Evolutionary conservation across 169 alveolate species (phyloP), one percentile per base, ranked within the genome.

Genomic region (Cryptosporidium viatorum): DNA sequence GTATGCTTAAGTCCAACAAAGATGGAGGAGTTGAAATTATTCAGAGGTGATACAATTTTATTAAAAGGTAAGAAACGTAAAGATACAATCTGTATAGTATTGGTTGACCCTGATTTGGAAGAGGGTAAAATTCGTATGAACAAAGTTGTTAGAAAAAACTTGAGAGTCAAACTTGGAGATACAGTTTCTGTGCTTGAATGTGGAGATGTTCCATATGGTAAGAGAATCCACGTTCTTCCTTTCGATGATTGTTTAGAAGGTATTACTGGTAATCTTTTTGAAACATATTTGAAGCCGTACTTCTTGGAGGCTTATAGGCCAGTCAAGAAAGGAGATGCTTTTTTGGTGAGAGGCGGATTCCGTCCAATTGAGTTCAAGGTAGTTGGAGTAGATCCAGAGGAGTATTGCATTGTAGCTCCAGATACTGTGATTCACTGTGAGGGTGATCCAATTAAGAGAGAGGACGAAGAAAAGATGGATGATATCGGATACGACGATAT

Each of bases 401-500:
- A 99, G 84, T 97, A 95, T 86, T 97, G 99, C 93, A 98, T 99
- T 86, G 99, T 98, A 60, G 99, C 99, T 10, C 99, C 99, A 35
- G 99, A 98, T 86, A 98, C 99, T 18, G 97, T 97, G 23, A 97
- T 97, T 60, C 96, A 93, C 86, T 92, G 95, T 70, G 96, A 93
- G 92, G 99, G 99, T 29, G 99, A 99, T 84, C 99, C 99, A 35
- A 97, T 99, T 37, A 98, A 98, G 93, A 95, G 99, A 71, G 99
- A 98, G 92, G 99, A 99, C 69, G 99, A 99, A 93, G 99, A 99
- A 92, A 95, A 97, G 68, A 94, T 97, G 58, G 99, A 99, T 92
- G 99, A 98, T 58, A 99, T 98, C 21, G 99, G 99, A 10, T 99
- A 99, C 92, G 99, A 99, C 91, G 99, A 98, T 93, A 97, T 99